Base-by-base conservation (phyloP, 1,284 basidiomycete species). In the Dichomitus squalens region DNA sequence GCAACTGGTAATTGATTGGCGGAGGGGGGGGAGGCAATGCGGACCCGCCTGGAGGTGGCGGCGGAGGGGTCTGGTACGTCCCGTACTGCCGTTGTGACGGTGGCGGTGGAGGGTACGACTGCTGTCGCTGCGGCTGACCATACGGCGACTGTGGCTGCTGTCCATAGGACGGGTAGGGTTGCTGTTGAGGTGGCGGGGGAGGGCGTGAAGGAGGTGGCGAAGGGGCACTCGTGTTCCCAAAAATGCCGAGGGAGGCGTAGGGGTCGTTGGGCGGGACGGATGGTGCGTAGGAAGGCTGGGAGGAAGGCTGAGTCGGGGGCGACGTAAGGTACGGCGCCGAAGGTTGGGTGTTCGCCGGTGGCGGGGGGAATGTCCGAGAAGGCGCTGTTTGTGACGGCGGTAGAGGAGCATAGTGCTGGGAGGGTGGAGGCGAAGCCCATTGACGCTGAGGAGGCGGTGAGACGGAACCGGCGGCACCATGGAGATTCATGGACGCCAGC, bases 401-500 rank as follows among this genome's bases (percentile, higher is more conserved):
- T n/a, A 72, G 63, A 3, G 70, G 38, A 6, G 64, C 52, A 48
- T 69, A 69, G 35, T 68, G 68, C 2, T 71, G 69, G 1, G 66
- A 55, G 16, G 69, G 63, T 11, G 41, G 59, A 16, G 64, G 68
- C n/a, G 66, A 63, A 16, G 58, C 55, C 65, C 64, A 68, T 12
- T 62, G 68, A 33, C 67, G 69, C 33, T 71, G 68, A 4, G 68
- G 72, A 38, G 77, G 73, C 25, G 76, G 73, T 12, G 76, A 71
- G 7, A 73, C 73, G 1, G 76, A 56, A 8, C 67, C 60, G 31
- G 72, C 62, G 14, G 64, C 31, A 0, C 60, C 49, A 43, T 68
- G 65, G 34, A 84, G 55, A 61, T 69, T 82, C 81, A 90, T 80
- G 0, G 81, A 79, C 1, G 80, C 75, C 66, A 88, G 83, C 2